A percentile compares a stretch with the other conserved stretches of the same genome.
phyloP scores from a whole-genome alignment of 2,329 filamentous ascomycete species.

The Alternaria rosae region DNA sequence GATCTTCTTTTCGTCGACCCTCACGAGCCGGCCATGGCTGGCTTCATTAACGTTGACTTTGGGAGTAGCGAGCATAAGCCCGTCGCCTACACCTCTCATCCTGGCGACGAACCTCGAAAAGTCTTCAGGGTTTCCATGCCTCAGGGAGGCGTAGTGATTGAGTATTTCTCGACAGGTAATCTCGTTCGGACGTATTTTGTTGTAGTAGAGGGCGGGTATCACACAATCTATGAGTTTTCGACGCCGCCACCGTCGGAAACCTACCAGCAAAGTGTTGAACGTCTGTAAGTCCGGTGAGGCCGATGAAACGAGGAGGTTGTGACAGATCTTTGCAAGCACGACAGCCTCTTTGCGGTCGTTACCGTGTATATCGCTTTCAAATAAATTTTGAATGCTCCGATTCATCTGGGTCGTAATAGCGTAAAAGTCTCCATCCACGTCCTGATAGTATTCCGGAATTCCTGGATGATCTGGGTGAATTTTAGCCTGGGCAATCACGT shows the following conservation, averaged over 20 bases:
- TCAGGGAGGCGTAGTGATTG: conserved; percentile 47
- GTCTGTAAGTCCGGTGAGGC: conserved; percentile 71
- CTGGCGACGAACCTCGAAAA: conserved; percentile 52
- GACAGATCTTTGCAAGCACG: conserved; percentile 55
- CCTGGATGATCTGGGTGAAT: conserved; percentile 15
- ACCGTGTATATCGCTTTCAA: conserved; percentile 21
- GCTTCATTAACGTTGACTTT: conserved; percentile 47
- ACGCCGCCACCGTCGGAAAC: conserved; percentile 57
- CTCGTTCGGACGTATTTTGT: conserved; percentile 57
- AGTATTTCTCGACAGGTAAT: conserved; percentile 53
- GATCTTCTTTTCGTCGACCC: conserved; percentile 36
- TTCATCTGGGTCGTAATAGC: conserved; percentile 42
- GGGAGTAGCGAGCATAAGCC: conserved; percentile 52
- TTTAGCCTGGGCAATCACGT: conserved; percentile 18
- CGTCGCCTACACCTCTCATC: conserved; percentile 52
- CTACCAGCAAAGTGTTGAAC: conserved; percentile 74
- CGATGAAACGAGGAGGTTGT: conserved; percentile 70
- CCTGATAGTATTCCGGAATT: conserved; percentile 49
- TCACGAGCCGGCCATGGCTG: conserved; percentile 35
- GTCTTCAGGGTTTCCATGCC: conserved; percentile 27
- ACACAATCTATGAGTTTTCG: conserved; percentile 36
- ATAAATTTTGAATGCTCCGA: conserved; percentile 32
- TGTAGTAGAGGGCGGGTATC: conserved; percentile 42
- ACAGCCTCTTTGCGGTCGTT: conserved; percentile 22
- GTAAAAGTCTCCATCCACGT: conserved; percentile 48